A percentile compares a stretch with the other conserved stretches of the same genome.
phyloP scores from a whole-genome alignment of 1,139 yeast genomes.

The Lodderomyces pseudojiufengensis region DNA sequence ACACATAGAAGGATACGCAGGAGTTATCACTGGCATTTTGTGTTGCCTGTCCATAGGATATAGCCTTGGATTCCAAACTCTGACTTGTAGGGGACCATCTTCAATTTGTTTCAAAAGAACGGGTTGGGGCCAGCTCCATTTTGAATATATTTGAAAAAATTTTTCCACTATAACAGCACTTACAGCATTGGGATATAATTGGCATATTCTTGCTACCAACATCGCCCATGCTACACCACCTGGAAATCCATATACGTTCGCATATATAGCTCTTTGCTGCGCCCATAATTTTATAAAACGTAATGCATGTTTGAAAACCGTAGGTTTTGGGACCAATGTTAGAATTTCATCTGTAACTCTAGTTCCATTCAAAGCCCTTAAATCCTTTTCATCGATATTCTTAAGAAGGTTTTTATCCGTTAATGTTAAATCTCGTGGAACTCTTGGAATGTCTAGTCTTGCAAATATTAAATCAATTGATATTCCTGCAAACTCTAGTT shows the following conservation, averaged over 20 bases:
- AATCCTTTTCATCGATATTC: conserved; percentile 86
- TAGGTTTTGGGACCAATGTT: conserved; percentile 84
- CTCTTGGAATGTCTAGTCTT: conserved; percentile 72
- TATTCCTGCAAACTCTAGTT: conserved; percentile 81
- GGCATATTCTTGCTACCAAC: conserved; percentile 96
- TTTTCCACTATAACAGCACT: conserved; percentile 86
- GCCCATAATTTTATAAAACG: conserved; percentile 97
- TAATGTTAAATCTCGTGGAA: conserved; percentile 69
- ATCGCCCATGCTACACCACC: conserved; percentile 99
- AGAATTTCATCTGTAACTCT: conserved; percentile 95
- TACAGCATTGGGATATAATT: conserved; percentile 92
- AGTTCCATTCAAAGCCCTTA: conserved; percentile 89
- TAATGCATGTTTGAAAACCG: conserved; percentile 88
- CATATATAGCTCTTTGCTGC: conserved; percentile 88
- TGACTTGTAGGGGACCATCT: conserved; percentile 93
- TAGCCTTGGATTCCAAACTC: conserved; percentile 94
- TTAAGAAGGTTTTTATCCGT: conserved; percentile 80
- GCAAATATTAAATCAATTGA: conserved; percentile 90
- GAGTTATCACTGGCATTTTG: conserved; percentile 98
- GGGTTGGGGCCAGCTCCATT: conserved; percentile 99
- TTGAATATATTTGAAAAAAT: conserved; percentile 77
- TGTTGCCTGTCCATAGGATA: conserved; percentile 87
- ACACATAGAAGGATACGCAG: conserved; percentile 99
- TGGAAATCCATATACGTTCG: conserved; percentile 93
- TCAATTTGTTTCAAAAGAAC: conserved; percentile 88